Conservation (phyloP, 2,329 filamentous ascomycete genomes). For the Apiospora pterosperma region DNA sequence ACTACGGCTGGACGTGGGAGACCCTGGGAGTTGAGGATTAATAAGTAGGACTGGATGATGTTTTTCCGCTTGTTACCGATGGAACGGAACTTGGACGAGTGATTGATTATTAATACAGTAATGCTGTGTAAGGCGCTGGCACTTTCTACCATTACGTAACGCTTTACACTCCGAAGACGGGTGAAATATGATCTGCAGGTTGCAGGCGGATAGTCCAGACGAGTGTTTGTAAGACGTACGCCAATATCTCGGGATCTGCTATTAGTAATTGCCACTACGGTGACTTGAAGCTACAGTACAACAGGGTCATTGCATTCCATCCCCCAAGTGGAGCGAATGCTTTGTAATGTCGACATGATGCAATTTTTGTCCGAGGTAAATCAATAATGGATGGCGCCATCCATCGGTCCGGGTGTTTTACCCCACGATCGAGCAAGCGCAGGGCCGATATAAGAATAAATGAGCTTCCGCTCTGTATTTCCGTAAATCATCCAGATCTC, state of each 20-base stretch:
- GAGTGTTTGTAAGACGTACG: neutral
- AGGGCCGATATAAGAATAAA: neutral
- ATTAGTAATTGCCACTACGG: neutral
- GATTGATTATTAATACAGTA: too few relatives aligned
- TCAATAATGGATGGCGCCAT: neutral
- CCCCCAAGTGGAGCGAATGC: neutral
- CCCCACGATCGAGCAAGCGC: neutral
- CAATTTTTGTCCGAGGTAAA: neutral
- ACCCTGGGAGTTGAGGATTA: too few relatives aligned
- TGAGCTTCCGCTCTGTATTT: neutral
- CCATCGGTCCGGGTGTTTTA: neutral
- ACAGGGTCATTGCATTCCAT: neutral
- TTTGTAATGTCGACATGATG: constrained; percentile 1
- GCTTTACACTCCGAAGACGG: too few relatives aligned
- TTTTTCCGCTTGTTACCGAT: too few relatives aligned
- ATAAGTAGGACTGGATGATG: too few relatives aligned
- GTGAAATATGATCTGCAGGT: too few relatives aligned
- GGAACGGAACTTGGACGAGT: too few relatives aligned
- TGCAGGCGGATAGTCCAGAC: neutral
- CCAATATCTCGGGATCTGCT: neutral
- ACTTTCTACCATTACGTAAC: too few relatives aligned
- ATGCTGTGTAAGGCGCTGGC: too few relatives aligned
- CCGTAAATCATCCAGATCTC: neutral
- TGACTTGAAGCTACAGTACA: too few relatives aligned
- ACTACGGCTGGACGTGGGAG: neutral